A percentile compares a stretch with the other conserved stretches of the same genome.
Evolutionary conservation across 108 stramenopile genomes (phyloP).

Genomic region (Pseudonitzschia delicatissima): DNA sequence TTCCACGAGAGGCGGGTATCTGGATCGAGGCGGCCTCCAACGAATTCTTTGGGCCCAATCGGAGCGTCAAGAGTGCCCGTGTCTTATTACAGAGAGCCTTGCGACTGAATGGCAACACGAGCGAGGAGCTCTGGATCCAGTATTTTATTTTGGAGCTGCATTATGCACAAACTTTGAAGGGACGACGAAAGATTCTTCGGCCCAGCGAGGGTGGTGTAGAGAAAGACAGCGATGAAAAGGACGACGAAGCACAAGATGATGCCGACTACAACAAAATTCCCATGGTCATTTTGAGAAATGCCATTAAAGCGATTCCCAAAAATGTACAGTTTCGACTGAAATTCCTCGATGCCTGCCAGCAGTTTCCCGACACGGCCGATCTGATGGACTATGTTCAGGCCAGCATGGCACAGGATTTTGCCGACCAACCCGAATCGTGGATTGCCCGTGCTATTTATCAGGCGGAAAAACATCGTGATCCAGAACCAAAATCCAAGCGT

Average conservation of each 20-base stretch:
- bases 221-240: constrained; percentile 16
- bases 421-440: too few relatives aligned
- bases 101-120: constrained; percentile 55
- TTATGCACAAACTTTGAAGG: constrained; percentile 71
- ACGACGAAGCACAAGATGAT: constrained; percentile 1
- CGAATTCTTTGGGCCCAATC: constrained; percentile 75
- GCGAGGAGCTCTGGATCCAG: constrained; percentile 78
- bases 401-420: constrained; percentile 56
- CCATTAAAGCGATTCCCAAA: constrained; percentile 62
- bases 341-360: constrained; percentile 65
- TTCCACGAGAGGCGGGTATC: constrained; percentile 70
- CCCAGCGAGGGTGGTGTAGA: constrained; percentile 9
- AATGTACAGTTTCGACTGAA: constrained; percentile 63
- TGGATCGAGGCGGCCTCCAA: constrained; percentile 86
- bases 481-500: constrained; percentile 39
- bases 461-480: constrained; percentile 16
- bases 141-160: constrained; percentile 83
- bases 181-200: constrained; percentile 55
- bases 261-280: constrained; percentile 30
- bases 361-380: constrained; percentile 60
- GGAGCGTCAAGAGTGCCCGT: constrained; percentile 69
- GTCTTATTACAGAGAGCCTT: constrained; percentile 81
- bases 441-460: constrained; percentile 49
- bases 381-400: constrained; percentile 57
- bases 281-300: constrained; percentile 70